These are phyloP conservation scores for Talaromyces sp. DNA, from an alignment of 2,329 filamentous ascomycete genomes.

Conservation along the genomic window DNA sequence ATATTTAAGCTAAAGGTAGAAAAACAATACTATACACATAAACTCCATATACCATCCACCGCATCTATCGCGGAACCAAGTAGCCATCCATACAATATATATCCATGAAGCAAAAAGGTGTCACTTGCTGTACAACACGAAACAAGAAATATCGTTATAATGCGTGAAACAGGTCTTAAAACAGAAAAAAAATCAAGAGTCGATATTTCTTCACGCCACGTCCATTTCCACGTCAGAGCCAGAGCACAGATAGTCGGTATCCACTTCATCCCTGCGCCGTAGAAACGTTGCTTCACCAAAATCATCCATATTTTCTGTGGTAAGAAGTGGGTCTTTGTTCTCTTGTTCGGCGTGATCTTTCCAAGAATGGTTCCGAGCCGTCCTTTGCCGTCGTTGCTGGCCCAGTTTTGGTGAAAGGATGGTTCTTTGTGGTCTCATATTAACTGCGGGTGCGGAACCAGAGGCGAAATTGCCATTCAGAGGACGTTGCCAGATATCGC, in stretches of 20 bases:
- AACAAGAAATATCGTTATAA: not conserved
- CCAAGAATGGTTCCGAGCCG: not conserved
- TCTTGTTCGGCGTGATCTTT: conserved; percentile 23
- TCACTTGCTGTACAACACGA: not conserved
- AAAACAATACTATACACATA: not conserved
- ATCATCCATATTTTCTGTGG: conserved; percentile 29
- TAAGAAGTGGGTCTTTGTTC: conserved; percentile 18
- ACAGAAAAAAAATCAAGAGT: not conserved
- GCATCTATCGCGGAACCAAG: not conserved
- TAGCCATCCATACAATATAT: not conserved
- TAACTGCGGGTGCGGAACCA: not conserved
- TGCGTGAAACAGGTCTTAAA: not conserved
- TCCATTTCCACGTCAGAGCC: not conserved
- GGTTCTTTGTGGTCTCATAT: conserved; percentile 16
- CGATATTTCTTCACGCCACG: not conserved
- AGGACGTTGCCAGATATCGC: conserved; percentile 23
- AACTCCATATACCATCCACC: not conserved
- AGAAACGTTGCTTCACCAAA: conserved; percentile 45
- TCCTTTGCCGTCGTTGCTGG: conserved; percentile 19
- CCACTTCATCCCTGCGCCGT: conserved; percentile 36
- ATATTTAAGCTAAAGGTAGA: not conserved
- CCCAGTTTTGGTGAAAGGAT: conserved; percentile 30
- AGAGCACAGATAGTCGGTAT: conserved; percentile 21
- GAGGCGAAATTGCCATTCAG: conserved; percentile 9
- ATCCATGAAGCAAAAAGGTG: not conserved